Base-by-base conservation (phyloP, 352 stramenopile genomes). In the Phytophthora agathidicida region DNA sequence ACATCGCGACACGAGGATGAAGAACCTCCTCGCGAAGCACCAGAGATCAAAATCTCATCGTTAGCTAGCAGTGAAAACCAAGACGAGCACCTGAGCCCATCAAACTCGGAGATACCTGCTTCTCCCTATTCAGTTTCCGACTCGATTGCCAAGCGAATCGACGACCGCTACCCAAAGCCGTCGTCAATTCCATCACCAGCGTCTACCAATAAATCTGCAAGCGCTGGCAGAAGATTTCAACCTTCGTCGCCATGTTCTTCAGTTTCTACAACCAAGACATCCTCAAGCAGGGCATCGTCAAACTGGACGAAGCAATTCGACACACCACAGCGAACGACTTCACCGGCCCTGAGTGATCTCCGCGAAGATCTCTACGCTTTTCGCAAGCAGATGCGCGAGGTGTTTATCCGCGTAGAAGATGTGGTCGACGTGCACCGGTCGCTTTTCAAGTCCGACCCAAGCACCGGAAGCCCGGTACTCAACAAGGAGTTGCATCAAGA, bases 351-450 rank as follows among this genome's bases (percentile, higher is more conserved):
- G 42, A 59, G 19, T 8, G 64, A 83, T 17, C 68, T 73, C 10
- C 72, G 78, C 5, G 70, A 88, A 44, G 68, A 85, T 23, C 62
- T 87, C 24, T 91, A 89, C 24, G 63, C 44, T 5, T 91, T 91
- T 42, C 78, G 76, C 13, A 77, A 80, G 27, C 52, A 79, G 19
- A 89, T 91, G 76, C 78, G 78, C 2, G 63, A 88, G 42, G 60
- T 75, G 0, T 89, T 89, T 42, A 71, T 63, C 14, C 69, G 66
- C 2, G 59, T 89, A 1, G 81, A 91, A 30, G 77, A 91, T 19
- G 85, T 91, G 76, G 73, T 88, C 1, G 81, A 89, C 22, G 38
- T 68, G 7, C 81, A 88, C 42, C 74, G 78, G 2, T 77, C 84
- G 7, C 60, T 85, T 6, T 91, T 91, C 64, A 77, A 79, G 47